Evolutionary conservation across 116 monocot genomes (phyloP), one percentile per base, ranked within the genome.

Genomic region (Thalassia testudinum): DNA sequence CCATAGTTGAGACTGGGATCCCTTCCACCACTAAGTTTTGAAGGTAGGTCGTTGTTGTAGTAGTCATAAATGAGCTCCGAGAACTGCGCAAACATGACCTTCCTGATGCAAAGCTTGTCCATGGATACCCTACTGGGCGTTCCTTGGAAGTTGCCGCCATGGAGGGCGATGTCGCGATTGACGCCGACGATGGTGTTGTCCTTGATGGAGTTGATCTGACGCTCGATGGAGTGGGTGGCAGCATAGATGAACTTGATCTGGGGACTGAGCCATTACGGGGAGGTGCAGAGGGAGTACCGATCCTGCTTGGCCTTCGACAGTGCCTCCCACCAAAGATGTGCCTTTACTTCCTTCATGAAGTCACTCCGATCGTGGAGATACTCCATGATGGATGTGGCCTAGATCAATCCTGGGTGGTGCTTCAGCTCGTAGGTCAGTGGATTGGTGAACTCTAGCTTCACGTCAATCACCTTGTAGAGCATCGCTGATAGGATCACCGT

Each of bases 241-340:
- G n/a, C n/a, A n/a, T n/a, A n/a, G n/a, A 81, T 73, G 16, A 76
- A 72, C 42, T 81, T 77, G 20, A 81, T 70, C 42, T 76, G 77
- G 0, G 85, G 85, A 13, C 85, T 79, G 6, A 85, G 67, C 85
- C 85, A 85, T 52, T 85, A 79, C 0, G 79, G 79, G 0, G 85
- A 85, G 17, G 85, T 85, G 17, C 70, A 50, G 6, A 70, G 57
- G 0, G 70, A 62, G 52, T 70, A 70, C 10, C 63, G 37, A 52
- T 63, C 70, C 38, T 63, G 70, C 43, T 70, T 70, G 0, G 70
- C 63, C 57, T 64, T 70, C 18, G 51, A 51, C 27, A 70, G 57
- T 10, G 64, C 58, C 12, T 70, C 63, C 63, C 43, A 1, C 23
- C 64, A 43, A 40, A 64, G 49, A 29, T 29, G 27, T 0, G 21